Base-by-base conservation (phyloP, 2,329 filamentous ascomycete species). In the Laburnicola sp. region DNA sequence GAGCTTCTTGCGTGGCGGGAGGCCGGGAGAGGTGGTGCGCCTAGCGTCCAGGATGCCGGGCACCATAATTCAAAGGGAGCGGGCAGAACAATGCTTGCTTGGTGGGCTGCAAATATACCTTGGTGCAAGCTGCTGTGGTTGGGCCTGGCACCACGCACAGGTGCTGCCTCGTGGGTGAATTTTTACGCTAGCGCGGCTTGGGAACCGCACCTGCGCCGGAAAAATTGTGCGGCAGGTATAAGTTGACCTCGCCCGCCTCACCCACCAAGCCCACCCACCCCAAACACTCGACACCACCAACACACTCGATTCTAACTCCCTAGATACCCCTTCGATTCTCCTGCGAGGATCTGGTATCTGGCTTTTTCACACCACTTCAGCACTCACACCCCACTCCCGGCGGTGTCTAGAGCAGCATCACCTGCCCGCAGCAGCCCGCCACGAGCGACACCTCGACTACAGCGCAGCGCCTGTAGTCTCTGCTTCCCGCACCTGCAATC, bases 401-500 rank as follows among this genome's bases (percentile, higher is more conserved):
- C 74, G 72, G 72, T 69, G 74, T 72, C 68, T 66, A 57, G 68
- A 68, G 68, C 69, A 73, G 71, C 69, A 72, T 68, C 70, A 62
- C 72, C 72, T n/a, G 63, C 71, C 67, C 57, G 65, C 62, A 68
- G 63, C 73, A n/a, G n/a, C 62, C 70, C 68, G 65, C 68, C 64
- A 72, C 64, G 59, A 64, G 63, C 68, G 65, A 66, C 62, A 60
- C 56, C 43, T 52, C 62, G 68, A 71, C 69, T 71, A 68, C 69
- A 68, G 68, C 59, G 62, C 86, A 79, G 80, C 77, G 87, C 86
- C 88, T 90, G 88, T 85, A 86, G 82, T 84, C 77, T 74, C 73
- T 52, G 72, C 50, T 42, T 70, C 63, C 58, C 39, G 45, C 71
- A 79, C 82, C 80, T 86, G 86, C 90, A 93, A 97, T 88, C 85